These are phyloP conservation scores for Hypoxylon fuscum DNA, from an alignment of 495 filamentous ascomycete species.

Conservation along the genomic window DNA sequence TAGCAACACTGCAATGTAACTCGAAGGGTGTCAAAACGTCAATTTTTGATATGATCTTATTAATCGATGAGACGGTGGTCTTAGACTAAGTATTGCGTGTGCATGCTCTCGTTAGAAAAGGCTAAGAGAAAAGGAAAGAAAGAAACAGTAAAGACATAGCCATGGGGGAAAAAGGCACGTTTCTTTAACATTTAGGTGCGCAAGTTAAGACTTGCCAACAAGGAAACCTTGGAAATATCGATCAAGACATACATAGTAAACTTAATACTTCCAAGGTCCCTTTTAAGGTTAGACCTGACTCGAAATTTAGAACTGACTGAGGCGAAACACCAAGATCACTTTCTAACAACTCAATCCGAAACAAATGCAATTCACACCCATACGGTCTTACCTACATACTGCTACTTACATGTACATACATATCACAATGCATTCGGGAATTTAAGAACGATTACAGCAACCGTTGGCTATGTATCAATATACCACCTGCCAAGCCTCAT, in stretches of 20 bases:
- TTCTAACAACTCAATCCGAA: conserved; percentile 20
- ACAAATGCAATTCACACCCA: conserved; percentile 15
- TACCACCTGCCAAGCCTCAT: not conserved
- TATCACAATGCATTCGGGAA: no score
- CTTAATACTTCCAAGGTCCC: no score
- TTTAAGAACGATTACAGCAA: no score
- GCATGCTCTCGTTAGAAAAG: not conserved
- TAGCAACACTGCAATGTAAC: conserved; percentile 41
- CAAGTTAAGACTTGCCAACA: no score
- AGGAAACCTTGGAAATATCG: no score
- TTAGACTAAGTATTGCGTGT: not conserved
- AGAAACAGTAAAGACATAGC: no score
- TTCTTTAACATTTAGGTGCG: no score
- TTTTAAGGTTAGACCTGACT: not conserved
- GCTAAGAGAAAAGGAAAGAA: not conserved
- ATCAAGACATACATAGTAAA: no score
- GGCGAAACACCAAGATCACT: conserved; percentile 11
- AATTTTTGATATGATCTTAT: conserved; percentile 36
- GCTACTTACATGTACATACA: not conserved
- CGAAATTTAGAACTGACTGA: not conserved
- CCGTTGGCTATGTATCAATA: no score
- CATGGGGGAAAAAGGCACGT: no score
- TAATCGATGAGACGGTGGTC: conserved; percentile 35
- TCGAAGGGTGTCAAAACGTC: conserved; percentile 35
- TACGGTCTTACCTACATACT: no score